Evolutionary conservation across 495 filamentous ascomycete genomes (phyloP).

Genomic region (Podospora pseudopauciseta): DNA sequence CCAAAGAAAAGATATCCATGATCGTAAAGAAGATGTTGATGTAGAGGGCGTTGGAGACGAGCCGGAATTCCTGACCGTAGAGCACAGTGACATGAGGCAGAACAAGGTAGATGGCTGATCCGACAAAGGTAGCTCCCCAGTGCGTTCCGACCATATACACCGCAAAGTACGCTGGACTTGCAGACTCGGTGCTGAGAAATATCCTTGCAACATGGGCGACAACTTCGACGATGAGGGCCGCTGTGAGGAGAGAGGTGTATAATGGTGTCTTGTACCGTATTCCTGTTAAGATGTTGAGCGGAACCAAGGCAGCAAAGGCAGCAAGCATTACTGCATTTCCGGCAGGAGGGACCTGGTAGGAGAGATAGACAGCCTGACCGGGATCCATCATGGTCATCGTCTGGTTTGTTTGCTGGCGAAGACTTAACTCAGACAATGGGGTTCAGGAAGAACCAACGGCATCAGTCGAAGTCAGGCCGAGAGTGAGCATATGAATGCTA

Average conservation of each 20-base stretch:
- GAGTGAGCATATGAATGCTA: too few relatives aligned
- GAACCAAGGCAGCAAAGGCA: constrained; percentile 38
- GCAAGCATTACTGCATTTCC: constrained; percentile 38
- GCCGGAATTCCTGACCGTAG: constrained; percentile 36
- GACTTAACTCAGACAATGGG: too few relatives aligned
- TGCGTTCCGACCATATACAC: constrained; percentile 41
- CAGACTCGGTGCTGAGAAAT: constrained; percentile 30
- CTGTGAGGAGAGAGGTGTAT: constrained; percentile 32
- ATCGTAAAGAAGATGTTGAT: constrained; percentile 30
- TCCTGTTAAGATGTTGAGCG: constrained; percentile 35
- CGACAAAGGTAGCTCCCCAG: constrained; percentile 38
- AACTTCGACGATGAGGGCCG: constrained; percentile 38
- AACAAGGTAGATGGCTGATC: constrained; percentile 34
- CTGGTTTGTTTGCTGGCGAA: too few relatives aligned
- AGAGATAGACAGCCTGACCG: constrained; percentile 26
- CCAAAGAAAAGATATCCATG: constrained; percentile 32
- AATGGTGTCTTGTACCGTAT: constrained; percentile 35
- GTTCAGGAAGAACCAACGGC: too few relatives aligned
- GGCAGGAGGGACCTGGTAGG: constrained; percentile 28
- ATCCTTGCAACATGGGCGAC: constrained; percentile 41
- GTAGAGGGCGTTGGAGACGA: constrained; percentile 32
- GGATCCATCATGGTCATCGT: constrained; percentile 6
- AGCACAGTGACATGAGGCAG: constrained; percentile 39
- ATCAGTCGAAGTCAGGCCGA: too few relatives aligned
- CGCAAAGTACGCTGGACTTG: constrained; percentile 28